These are phyloP conservation scores for Magnaporthiopsis incrustans DNA, from an alignment of 2,329 filamentous ascomycete species.

Conservation along the genomic window DNA sequence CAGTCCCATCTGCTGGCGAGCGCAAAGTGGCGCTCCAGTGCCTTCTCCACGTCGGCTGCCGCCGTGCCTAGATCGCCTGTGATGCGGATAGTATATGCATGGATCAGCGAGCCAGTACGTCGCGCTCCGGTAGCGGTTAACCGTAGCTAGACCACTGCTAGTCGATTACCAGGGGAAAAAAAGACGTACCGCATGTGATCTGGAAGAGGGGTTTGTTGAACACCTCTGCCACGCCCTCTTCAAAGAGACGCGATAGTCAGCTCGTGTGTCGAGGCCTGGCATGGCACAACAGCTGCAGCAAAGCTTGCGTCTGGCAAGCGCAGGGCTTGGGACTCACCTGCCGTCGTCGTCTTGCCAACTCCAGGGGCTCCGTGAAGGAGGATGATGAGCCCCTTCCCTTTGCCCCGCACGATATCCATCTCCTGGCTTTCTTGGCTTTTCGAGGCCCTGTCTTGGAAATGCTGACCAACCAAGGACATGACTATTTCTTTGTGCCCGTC, in stretches of 20 bases:
- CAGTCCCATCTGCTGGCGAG: constrained; percentile 17
- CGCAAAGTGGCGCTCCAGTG: constrained; percentile 17
- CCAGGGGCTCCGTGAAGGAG: constrained; percentile 24
- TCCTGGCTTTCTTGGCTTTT: constrained; percentile 11
- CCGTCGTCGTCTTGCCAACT: constrained; percentile 25
- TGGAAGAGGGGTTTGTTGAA: constrained; percentile 13
- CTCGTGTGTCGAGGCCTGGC: too few species aligned
- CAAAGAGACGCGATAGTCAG: too few species aligned
- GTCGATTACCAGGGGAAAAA: not conserved
- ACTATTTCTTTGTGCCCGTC: constrained; percentile 21
- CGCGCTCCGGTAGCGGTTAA: too few species aligned
- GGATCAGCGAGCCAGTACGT: too few species aligned
- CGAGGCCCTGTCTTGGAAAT: constrained; percentile 20
- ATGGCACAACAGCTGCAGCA: too few species aligned
- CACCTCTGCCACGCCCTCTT: constrained; percentile 15
- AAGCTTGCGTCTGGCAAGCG: too few species aligned
- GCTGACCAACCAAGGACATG: constrained; percentile 21
- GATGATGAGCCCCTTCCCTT: constrained; percentile 22
- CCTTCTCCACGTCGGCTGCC: constrained; percentile 19
- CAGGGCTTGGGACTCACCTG: constrained; percentile 3
- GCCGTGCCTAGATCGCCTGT: constrained; percentile 24
- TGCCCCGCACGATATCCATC: constrained; percentile 23
- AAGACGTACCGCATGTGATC: constrained; percentile 8
- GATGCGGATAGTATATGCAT: too few species aligned
- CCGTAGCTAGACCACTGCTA: too few species aligned